Evolutionary conservation across 441 rosid genomes (phyloP).

Genomic region (Bocquillonia castaneifolia): DNA sequence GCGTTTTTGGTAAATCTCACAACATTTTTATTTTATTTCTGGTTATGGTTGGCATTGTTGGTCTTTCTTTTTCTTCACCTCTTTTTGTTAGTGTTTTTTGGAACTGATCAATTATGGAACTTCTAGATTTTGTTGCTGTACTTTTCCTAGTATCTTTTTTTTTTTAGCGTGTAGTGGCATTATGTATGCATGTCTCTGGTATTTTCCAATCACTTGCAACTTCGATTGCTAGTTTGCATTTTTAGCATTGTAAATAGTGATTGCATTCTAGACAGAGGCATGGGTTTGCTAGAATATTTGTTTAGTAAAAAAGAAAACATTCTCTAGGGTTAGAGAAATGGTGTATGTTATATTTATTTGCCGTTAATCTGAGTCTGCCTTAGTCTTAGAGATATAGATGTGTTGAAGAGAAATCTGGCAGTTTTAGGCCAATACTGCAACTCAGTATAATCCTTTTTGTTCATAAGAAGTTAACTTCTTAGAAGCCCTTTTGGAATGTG

Average conservation of each 20-base stretch:
- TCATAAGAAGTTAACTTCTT: not conserved
- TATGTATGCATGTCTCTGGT: no score
- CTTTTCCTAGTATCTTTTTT: no score
- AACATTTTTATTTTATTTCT: not conserved
- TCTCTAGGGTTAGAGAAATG: not conserved
- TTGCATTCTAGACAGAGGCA: no score
- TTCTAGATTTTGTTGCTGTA: not conserved
- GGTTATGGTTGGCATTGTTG: not conserved
- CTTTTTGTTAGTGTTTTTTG: not conserved
- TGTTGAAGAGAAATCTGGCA: not conserved
- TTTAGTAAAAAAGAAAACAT: no score
- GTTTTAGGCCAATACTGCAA: not conserved
- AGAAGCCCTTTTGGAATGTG: no score
- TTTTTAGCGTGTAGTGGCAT: no score
- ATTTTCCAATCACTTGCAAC: no score
- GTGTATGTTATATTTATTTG: not conserved
- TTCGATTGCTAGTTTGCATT: no score
- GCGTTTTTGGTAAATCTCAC: not conserved
- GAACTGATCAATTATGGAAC: no score
- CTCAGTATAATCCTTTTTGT: not conserved
- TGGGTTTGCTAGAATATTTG: no score
- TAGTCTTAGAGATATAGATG: not conserved
- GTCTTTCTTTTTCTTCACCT: not conserved
- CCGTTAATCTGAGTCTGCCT: not conserved
- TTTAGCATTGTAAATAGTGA: no score